phyloP scores from a whole-genome alignment of 2,329 filamentous ascomycete genomes.

The Rhynchosporium agropyri region DNA sequence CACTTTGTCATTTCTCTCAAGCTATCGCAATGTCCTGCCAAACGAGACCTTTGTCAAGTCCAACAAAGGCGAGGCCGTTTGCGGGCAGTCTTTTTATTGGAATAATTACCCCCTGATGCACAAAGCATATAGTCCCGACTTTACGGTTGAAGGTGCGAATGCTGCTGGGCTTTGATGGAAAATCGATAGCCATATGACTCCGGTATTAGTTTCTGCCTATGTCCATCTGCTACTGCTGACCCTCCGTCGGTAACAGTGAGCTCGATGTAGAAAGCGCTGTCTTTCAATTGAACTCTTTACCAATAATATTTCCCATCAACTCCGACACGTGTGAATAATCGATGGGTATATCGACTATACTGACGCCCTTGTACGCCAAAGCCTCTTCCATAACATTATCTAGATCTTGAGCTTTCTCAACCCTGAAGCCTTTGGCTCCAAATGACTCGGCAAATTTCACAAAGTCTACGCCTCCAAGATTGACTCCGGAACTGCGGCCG shows the following conservation, averaged over 20 bases:
- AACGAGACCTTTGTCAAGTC: neutral
- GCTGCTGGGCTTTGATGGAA: too few species aligned
- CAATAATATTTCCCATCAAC: slow-evolving; percentile 47
- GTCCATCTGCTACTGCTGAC: too few species aligned
- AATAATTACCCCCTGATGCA: too few species aligned
- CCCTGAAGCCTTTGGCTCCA: slow-evolving; percentile 50
- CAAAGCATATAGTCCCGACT: too few species aligned
- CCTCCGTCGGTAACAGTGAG: too few species aligned
- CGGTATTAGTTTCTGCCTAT: too few species aligned
- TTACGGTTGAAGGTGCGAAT: too few species aligned
- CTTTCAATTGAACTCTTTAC: slow-evolving; percentile 29
- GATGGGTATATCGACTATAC: slow-evolving; percentile 51
- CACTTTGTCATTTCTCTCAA: neutral
- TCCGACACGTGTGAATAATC: slow-evolving; percentile 49
- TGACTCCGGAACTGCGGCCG: slow-evolving; percentile 48
- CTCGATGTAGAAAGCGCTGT: too few species aligned
- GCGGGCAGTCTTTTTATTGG: too few species aligned
- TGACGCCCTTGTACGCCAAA: slow-evolving; percentile 47
- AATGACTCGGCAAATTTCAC: slow-evolving; percentile 51
- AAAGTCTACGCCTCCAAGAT: slow-evolving; percentile 51
- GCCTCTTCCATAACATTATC: slow-evolving; percentile 50
- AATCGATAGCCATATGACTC: too few species aligned
- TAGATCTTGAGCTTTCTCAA: slow-evolving; percentile 45
- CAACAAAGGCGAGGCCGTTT: neutral
- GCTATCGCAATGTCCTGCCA: neutral